Base-by-base conservation (phyloP, 2,329 filamentous ascomycete species). In the Ophiostoma perfectum region DNA sequence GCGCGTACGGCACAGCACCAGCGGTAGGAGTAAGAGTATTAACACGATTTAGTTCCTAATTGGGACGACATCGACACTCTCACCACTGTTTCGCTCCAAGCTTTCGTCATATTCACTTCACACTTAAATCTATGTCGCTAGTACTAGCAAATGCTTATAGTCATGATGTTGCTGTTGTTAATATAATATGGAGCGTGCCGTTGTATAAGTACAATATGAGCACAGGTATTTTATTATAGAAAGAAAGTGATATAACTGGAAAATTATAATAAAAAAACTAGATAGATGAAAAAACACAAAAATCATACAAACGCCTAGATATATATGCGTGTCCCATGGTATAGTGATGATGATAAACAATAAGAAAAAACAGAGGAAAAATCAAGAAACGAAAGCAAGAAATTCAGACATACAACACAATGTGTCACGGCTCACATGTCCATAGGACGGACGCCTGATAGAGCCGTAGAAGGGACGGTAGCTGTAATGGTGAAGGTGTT, bases 281-380 rank as follows among this genome's bases (percentile, higher is more conserved):
- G 27, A 27, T 27, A 27, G 27, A 27, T 27, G 27, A 27, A 27
- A 27, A 27, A 27, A 27, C 27, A 27, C 4, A 12, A 9, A n/a
- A 3, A 55, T 45, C 42, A 27, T 27, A 36, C 18, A 55, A 11
- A 36, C 49, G 49, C 49, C 18, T 9, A 55, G 7, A 55, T 27
- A 27, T 27, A 27, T 27, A 27, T 55, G 49, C 49, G n/a, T 7
- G 18, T 55, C 11, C 18, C 8, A 12, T 55, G 49, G 49, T 55
- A 55, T 55, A 55, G 18, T 55, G 14, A 55, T 16, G 47, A 58
- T 58, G 27, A n/a, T 58, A 36, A 60, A 42, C 41, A 27, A 64
- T 7, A 16, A 36, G 52, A 65, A 18, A 39, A 16, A 55, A n/a
- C 36, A 36, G 8, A 36, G n/a, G 16, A 27, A 16, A 62, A 18